These are phyloP conservation scores for Porodaedalea pini DNA, from an alignment of 1,284 basidiomycete genomes.

Conservation along the genomic window DNA sequence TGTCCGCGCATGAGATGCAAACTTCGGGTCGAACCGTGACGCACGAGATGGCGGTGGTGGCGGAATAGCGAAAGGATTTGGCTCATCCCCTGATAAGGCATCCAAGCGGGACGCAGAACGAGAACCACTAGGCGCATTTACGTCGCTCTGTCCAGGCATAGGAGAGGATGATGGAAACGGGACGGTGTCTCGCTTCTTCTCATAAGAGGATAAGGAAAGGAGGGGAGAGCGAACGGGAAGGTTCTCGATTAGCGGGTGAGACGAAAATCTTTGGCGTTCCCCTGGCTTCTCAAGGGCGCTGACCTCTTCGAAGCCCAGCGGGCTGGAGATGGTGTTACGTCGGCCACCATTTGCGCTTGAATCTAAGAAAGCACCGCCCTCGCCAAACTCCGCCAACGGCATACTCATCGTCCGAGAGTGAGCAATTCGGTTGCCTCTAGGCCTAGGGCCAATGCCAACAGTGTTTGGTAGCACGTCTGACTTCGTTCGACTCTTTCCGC, in stretches of 20 bases:
- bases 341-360: constrained; percentile 32
- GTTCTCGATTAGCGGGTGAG: constrained; percentile 47
- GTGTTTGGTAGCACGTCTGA: constrained; percentile 47
- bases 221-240: constrained; percentile 41
- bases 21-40: constrained; percentile 73
- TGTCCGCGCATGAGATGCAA: constrained; percentile 52
- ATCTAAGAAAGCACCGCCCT: constrained; percentile 43
- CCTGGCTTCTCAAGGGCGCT: constrained; percentile 32
- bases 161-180: constrained; percentile 66
- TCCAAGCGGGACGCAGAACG: constrained; percentile 33
- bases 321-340: constrained; percentile 51
- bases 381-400: constrained; percentile 55
- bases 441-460: constrained; percentile 34
- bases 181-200: constrained; percentile 27
- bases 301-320: constrained; percentile 49
- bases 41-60: constrained; percentile 55
- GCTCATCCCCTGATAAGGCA: constrained; percentile 19
- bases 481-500: constrained; percentile 45
- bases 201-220: constrained; percentile 30
- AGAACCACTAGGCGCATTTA: constrained; percentile 25
- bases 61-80: constrained; percentile 47
- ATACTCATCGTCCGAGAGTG: constrained; percentile 57
- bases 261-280: constrained; percentile 44
- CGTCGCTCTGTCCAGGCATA: constrained; percentile 32
- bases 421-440: constrained; percentile 27